Percentiles rank a stretch among this genome's conserved stretches.
Conservation (phyloP, 768 basidiomycete genomes). For the Amanita jacksonii region DNA sequence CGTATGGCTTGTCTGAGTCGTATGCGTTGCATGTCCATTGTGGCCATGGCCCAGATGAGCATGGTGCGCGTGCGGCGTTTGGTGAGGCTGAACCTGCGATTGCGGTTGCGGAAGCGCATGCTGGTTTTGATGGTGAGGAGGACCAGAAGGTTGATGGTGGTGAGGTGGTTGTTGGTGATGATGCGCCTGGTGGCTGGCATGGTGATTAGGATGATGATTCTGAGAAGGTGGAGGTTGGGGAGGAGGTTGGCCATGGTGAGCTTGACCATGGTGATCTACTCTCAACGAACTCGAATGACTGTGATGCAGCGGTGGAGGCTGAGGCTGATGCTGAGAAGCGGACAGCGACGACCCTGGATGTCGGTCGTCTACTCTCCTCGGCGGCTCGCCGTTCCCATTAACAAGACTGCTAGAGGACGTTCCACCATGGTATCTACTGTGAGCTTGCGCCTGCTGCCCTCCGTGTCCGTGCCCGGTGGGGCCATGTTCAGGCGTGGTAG, state of each 20-base stretch:
- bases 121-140: neutral
- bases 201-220: constrained; percentile 12
- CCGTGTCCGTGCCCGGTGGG: neutral
- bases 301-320: constrained; percentile 15
- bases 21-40: constrained; percentile 6
- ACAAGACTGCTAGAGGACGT: constrained; percentile 8
- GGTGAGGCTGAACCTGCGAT: constrained; percentile 1
- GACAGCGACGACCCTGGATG: constrained; percentile 11
- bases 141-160: neutral
- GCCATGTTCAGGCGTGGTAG: neutral
- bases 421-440: neutral
- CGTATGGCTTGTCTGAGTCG: neutral
- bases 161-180: constrained; percentile 11
- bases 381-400: constrained; percentile 7
- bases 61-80: constrained; percentile 7
- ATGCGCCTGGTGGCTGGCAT: constrained; percentile 10
- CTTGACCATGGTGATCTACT: no score
- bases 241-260: constrained; percentile 14
- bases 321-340: constrained; percentile 5
- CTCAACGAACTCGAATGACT: no score
- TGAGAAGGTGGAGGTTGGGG: constrained; percentile 15
- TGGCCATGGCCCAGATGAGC: constrained; percentile 6
- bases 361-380: constrained; percentile 5
- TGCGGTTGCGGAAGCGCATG: neutral
- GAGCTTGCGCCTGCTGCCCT: neutral